Evolutionary conservation across 2,329 filamentous ascomycete species (phyloP), one percentile per base, ranked within the genome.

Genomic region (Phoma sp.): DNA sequence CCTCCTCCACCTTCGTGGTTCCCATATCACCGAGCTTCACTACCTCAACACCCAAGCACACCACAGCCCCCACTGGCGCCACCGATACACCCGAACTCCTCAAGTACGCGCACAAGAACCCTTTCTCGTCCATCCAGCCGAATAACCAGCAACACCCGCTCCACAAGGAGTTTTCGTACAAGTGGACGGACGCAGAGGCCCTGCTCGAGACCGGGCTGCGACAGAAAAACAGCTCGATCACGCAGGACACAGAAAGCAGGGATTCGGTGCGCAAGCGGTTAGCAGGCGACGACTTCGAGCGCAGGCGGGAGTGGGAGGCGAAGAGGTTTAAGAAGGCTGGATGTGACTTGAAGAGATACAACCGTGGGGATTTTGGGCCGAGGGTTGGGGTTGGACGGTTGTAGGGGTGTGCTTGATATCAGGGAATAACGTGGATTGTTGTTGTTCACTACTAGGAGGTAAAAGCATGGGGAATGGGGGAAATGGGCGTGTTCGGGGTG

Each of bases 341-440:
- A 0, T 70, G 52, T n/a, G 66, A 73, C 56, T 38, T 77, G 33
- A 60, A 59, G 41, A 66, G 60, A 36, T 77, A 70, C 38, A 76
- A 76, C 52, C 58, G 68, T 2, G 74, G 73, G 0, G 68, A 70
- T 25, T 76, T 72, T 62, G 73, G 74, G 3, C 62, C 73, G 7
- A 69, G 68, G 52, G 67, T 46, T n/a, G 73, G 74, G 0, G 54
- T 75, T n/a, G 63, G 61, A 1, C 52, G 74, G 23, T 47, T 75
- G 2, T 76, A 58, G 24, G 13, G 10, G 11, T 11, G 29, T 27
- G 22, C 8, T 5, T 37, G 36, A 10, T 9, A 24, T 2, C 29
- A 18, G 18, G 18, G 18, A 18, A 18, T 18, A 18, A 18, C 18
- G 18, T 18, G 18, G 18, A 18, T 18, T 18, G 18, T 18, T 18